phyloP scores from a whole-genome alignment of 345 rosid genomes.

The Lenwebbia sp. region DNA sequence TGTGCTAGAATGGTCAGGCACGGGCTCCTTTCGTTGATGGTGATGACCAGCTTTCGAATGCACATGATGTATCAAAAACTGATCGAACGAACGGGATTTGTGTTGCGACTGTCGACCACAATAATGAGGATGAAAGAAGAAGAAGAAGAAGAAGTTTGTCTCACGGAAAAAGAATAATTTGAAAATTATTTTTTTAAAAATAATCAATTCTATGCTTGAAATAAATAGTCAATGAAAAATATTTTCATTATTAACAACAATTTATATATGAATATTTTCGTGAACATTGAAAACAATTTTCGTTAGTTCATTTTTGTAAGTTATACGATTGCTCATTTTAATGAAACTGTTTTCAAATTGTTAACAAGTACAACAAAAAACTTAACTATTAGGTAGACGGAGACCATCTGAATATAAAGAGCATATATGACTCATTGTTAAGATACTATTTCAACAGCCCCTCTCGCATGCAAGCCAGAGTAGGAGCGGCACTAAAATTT shows the following conservation, averaged over 20 bases:
- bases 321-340: neutral
- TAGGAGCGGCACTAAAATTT: neutral
- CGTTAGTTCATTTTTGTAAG: neutral
- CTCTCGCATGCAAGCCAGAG: neutral
- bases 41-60: conserved; percentile 31
- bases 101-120: neutral
- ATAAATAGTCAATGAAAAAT: neutral
- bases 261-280: neutral
- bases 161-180: neutral
- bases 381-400: neutral
- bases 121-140: neutral
- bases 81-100: neutral
- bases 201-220: neutral
- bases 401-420: neutral
- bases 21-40: conserved; percentile 46
- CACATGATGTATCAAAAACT: neutral
- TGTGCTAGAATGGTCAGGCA: conserved; percentile 53
- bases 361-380: neutral
- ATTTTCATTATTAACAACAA: neutral
- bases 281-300: neutral
- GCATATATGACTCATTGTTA: neutral
- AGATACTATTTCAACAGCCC: neutral
- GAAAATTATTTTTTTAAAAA: neutral
- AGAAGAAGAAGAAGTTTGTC: neutral
- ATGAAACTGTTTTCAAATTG: neutral